These are phyloP conservation scores for Magnusiomyces fungicola DNA, from an alignment of 1,139 yeast genomes.

Conservation along the genomic window DNA sequence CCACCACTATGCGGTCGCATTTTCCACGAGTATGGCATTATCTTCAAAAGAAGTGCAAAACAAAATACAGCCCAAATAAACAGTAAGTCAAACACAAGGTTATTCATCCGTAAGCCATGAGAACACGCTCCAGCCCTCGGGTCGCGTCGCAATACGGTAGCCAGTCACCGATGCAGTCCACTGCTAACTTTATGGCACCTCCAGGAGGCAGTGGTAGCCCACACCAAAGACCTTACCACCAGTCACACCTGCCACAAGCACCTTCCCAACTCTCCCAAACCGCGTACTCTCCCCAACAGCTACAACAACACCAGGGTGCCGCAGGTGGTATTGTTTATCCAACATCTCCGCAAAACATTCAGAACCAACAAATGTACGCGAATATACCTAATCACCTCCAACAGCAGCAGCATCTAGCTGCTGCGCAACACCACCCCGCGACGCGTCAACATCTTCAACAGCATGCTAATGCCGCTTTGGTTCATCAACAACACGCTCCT, in stretches of 20 bases:
- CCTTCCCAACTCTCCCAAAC: background rate
- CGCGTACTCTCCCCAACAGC: background rate
- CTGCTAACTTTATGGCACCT: too few species aligned
- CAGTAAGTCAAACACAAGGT: too few species aligned
- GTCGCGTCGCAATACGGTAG: background rate
- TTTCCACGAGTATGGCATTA: too few species aligned
- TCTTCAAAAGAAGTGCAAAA: too few species aligned
- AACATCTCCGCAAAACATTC: background rate
- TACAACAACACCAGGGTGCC: too few species aligned
- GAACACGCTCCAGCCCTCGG: background rate
- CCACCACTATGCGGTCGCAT: too few species aligned
- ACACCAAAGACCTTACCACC: background rate
- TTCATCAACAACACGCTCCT: background rate
- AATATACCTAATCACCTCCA: background rate
- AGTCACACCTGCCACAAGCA: background rate
- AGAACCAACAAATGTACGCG: background rate
- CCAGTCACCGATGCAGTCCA: background rate
- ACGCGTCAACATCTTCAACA: conserved; percentile 2
- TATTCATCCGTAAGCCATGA: too few species aligned
- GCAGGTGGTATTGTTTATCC: background rate
- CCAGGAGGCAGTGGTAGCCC: too few species aligned
- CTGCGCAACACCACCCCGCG: background rate
- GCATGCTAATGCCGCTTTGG: background rate
- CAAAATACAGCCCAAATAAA: too few species aligned
- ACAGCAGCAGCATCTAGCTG: background rate